Conservation (phyloP, 306 rosid species). For the Styphnolobium japonicum region DNA sequence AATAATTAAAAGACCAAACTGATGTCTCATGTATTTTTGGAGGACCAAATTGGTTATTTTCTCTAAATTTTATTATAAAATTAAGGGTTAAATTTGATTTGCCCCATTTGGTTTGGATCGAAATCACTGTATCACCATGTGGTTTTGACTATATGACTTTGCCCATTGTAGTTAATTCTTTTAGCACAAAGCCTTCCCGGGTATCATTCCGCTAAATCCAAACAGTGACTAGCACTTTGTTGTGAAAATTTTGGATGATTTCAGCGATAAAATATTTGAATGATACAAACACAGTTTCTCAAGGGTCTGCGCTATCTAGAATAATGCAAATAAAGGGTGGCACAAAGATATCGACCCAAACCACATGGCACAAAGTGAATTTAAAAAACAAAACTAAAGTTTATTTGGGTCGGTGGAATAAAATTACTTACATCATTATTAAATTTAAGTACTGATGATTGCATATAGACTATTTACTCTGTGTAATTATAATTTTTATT, state of each 20-base stretch:
- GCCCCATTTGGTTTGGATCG: not conserved
- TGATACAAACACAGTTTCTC: not conserved
- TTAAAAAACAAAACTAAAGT: not conserved
- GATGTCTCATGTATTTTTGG: no score
- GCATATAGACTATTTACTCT: no score
- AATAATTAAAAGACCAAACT: no score
- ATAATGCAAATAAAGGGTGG: not conserved
- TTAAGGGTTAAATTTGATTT: not conserved
- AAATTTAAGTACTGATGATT: no score
- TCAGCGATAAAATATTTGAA: not conserved
- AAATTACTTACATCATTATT: not conserved
- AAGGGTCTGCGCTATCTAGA: not conserved
- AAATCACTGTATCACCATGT: not conserved
- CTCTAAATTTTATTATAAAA: not conserved
- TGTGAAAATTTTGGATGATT: not conserved
- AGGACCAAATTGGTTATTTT: no score
- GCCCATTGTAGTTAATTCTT: not conserved
- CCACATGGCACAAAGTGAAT: not conserved
- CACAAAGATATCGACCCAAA: not conserved
- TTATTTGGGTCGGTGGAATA: not conserved
- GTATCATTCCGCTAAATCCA: not conserved
- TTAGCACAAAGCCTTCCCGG: not conserved
- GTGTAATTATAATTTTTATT: no score
- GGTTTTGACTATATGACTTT: not conserved
- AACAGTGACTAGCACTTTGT: not conserved